These are phyloP conservation scores for Rubroboletus satanas DNA, from an alignment of 768 basidiomycete species.

Conservation along the genomic window DNA sequence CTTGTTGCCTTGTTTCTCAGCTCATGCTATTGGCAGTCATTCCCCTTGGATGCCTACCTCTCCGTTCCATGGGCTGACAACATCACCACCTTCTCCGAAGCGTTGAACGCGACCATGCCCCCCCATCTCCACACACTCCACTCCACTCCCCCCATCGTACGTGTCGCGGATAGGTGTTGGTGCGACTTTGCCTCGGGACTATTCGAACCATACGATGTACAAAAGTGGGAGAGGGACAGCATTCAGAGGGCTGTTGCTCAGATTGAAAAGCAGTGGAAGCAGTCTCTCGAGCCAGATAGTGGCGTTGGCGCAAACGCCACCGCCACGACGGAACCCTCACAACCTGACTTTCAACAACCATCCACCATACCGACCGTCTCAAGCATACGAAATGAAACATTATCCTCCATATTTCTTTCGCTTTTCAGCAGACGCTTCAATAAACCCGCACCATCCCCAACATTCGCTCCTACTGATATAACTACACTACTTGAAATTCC, in stretches of 20 bases:
- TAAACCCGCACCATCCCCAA: not conserved
- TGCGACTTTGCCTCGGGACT: conserved; percentile 68
- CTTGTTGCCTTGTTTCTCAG: conserved; percentile 81
- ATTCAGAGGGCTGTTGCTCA: conserved; percentile 43
- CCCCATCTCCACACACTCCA: conserved; percentile 35
- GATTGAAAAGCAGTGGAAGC: conserved; percentile 32
- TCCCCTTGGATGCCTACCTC: conserved; percentile 60
- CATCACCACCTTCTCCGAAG: conserved; percentile 70
- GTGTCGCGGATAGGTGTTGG: conserved; percentile 79
- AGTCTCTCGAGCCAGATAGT: conserved; percentile 21
- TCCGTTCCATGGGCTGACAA: conserved; percentile 63
- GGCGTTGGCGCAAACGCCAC: conserved; percentile 28
- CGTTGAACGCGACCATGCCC: conserved; percentile 48
- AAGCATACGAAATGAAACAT: conserved; percentile 13
- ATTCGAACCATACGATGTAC: conserved; percentile 75
- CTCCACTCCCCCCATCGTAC: conserved; percentile 53
- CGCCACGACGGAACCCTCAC: conserved; percentile 19
- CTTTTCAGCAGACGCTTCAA: conserved; percentile 18
- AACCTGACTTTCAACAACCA: conserved; percentile 11
- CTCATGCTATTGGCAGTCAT: conserved; percentile 87
- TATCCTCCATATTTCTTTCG: conserved; percentile 24
- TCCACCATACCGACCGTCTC: conserved; percentile 3
- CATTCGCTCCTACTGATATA: not conserved
- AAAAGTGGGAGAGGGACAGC: conserved; percentile 69
- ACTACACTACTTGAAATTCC: conserved; percentile 3